Conservation (phyloP, 768 basidiomycete species). For the Macrolepiota fuliginosa region DNA sequence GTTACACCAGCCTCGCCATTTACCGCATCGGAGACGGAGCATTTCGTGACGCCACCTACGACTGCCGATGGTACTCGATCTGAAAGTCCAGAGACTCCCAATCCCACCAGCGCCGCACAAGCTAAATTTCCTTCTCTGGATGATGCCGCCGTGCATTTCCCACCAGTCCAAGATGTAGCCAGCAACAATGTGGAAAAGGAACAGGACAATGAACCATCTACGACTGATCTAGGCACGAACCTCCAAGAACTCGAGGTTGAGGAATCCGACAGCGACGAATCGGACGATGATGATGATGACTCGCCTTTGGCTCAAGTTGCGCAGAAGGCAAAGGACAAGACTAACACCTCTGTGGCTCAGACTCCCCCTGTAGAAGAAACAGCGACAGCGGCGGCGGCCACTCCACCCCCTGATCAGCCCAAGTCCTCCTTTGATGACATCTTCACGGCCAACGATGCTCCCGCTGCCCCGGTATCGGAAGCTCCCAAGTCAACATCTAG, state of each 20-base stretch:
- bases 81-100: conserved; percentile 16
- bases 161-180: conserved; percentile 31
- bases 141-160: conserved; percentile 36
- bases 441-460: conserved; percentile 33
- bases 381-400: conserved; percentile 9
- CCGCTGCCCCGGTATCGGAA: conserved; percentile 21
- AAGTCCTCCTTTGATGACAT: conserved; percentile 52
- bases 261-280: conserved; percentile 44
- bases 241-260: conserved; percentile 57
- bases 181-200: conserved; percentile 13
- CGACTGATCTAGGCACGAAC: conserved; percentile 23
- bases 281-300: conserved; percentile 35
- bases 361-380: conserved; percentile 16
- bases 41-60: conserved; percentile 61
- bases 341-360: conserved; percentile 9
- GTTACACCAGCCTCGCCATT: conserved; percentile 23
- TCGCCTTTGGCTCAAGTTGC: conserved; percentile 34
- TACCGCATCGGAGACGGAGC: conserved; percentile 40
- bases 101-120: conserved; percentile 9
- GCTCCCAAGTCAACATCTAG: conserved; percentile 13
- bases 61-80: conserved; percentile 25
- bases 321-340: conserved; percentile 7
- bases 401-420: not conserved
- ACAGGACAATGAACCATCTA: conserved; percentile 7
- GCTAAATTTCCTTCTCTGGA: conserved; percentile 31